A percentile compares a stretch with the other conserved stretches of the same genome.
Evolutionary conservation across 768 basidiomycete species (phyloP).

Genomic region (Rhodosporidiobolus odoratus): DNA sequence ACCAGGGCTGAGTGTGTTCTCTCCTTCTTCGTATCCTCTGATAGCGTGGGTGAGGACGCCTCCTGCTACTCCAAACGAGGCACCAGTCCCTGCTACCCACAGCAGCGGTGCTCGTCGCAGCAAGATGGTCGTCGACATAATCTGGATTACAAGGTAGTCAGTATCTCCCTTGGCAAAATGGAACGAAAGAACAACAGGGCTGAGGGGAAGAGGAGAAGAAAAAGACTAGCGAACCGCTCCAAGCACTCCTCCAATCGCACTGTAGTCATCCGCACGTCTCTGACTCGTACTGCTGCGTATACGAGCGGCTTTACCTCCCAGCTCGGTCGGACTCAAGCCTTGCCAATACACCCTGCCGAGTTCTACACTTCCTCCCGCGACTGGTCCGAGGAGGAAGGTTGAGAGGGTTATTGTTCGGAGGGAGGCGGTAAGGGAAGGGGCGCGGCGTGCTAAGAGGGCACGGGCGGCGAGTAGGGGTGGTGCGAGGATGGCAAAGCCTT

Average conservation of each 20-base stretch:
- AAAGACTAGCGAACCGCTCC: not conserved
- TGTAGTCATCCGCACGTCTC: slow-evolving; percentile 7
- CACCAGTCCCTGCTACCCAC: slow-evolving; percentile 9
- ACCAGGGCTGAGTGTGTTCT: not conserved
- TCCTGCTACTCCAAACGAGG: slow-evolving; percentile 9
- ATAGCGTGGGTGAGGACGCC: slow-evolving; percentile 8
- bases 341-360: not conserved
- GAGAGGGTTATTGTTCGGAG: not conserved
- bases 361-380: not conserved
- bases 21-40: slow-evolving; percentile 1
- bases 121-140: slow-evolving; percentile 10
- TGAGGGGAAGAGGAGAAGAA: not conserved
- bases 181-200: not conserved
- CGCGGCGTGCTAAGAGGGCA: not conserved
- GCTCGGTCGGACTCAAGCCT: not conserved
- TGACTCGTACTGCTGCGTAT: not conserved
- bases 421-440: not conserved
- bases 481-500: not conserved
- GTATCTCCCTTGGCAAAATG: not conserved
- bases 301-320: not conserved
- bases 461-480: not conserved
- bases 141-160: not conserved
- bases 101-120: slow-evolving; percentile 3
- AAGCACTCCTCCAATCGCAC: not conserved
- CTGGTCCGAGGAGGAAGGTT: not conserved